phyloP scores from a whole-genome alignment of 129 eudicot genomes.

The Saposhnikovia divaricata region DNA sequence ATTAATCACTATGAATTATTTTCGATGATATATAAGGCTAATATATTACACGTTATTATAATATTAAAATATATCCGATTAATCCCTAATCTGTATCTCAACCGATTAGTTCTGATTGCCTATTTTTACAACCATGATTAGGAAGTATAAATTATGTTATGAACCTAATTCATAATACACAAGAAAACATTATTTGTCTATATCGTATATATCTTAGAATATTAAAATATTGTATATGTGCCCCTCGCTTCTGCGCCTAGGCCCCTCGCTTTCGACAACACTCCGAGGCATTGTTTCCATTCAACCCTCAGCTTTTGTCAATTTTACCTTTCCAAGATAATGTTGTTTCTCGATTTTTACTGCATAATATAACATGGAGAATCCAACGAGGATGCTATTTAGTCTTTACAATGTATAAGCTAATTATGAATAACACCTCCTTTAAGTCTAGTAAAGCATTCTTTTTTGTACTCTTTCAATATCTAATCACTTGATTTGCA shows the following conservation, averaged over 20 bases:
- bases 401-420: neutral
- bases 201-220: neutral
- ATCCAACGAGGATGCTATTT: neutral
- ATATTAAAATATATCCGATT: too few species aligned
- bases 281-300: neutral
- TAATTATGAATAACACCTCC: neutral
- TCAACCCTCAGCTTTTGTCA: neutral
- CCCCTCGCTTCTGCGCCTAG: too few species aligned
- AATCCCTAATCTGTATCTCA: too few species aligned
- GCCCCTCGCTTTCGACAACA: neutral
- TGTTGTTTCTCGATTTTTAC: too few species aligned
- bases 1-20: too few species aligned
- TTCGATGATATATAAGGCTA: too few species aligned
- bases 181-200: neutral
- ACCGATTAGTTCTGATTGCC: too few species aligned
- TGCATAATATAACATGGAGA: neutral
- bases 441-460: neutral
- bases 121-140: too few species aligned
- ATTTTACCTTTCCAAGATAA: neutral
- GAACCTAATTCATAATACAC: neutral
- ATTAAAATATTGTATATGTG: neutral
- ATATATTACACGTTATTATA: too few species aligned
- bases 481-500: neutral
- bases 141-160: neutral
- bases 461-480: neutral